Evolutionary conservation across 805 yeast genomes (phyloP).

Genomic region (Candida insectorum): DNA sequence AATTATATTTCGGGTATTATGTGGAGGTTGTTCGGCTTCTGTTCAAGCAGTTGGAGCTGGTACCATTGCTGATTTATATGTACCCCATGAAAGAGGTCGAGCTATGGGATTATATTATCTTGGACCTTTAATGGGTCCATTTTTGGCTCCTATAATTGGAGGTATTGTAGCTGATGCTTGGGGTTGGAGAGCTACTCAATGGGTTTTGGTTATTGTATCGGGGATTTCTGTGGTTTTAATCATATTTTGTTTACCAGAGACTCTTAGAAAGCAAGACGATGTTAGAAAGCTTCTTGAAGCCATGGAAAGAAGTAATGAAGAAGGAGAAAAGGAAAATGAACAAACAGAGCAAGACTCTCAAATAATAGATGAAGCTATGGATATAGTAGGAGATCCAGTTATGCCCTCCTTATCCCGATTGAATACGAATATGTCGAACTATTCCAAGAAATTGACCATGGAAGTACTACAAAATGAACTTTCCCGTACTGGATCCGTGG

Average conservation of each 20-base stretch:
- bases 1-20: constrained; percentile 64
- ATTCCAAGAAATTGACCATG: constrained; percentile 25
- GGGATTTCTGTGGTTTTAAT: constrained; percentile 50
- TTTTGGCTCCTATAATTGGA: constrained; percentile 74
- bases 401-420: constrained; percentile 37
- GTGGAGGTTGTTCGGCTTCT: constrained; percentile 81
- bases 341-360: not conserved
- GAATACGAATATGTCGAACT: constrained; percentile 29
- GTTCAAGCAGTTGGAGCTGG: constrained; percentile 93
- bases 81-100: constrained; percentile 65
- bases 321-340: not conserved
- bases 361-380: constrained; percentile 6
- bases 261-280: constrained; percentile 62
- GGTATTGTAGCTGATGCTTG: constrained; percentile 67
- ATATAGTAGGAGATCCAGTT: constrained; percentile 35
- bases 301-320: constrained; percentile 2
- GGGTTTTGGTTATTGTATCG: constrained; percentile 72
- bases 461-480: constrained; percentile 16
- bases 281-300: constrained; percentile 40
- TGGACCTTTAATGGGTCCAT: constrained; percentile 80
- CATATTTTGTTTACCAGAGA: constrained; percentile 70
- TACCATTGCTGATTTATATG: constrained; percentile 70
- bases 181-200: constrained; percentile 90
- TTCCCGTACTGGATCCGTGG: constrained; percentile 1
- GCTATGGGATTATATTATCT: constrained; percentile 79